These are phyloP conservation scores for Aciculoconidium aculeatum DNA, from an alignment of 805 yeast species.

Conservation along the genomic window DNA sequence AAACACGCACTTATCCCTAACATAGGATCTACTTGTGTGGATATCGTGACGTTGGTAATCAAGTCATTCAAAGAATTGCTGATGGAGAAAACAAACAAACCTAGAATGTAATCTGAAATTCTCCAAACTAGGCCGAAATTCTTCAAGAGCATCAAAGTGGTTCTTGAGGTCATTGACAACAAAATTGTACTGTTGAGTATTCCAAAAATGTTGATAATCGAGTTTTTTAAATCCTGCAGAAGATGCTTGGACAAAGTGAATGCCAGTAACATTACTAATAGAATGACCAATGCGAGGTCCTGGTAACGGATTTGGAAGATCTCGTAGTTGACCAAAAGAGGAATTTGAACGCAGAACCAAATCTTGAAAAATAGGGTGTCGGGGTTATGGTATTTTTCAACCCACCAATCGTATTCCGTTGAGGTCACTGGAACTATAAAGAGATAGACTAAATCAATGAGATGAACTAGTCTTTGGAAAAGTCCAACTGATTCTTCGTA, in stretches of 20 bases:
- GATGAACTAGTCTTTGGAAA: constrained; percentile 6
- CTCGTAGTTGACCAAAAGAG: constrained; percentile 14
- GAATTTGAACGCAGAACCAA: constrained; percentile 17
- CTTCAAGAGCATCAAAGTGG: constrained; percentile 27
- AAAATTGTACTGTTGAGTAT: constrained; percentile 20
- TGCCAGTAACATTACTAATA: constrained; percentile 3
- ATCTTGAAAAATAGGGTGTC: constrained; percentile 5
- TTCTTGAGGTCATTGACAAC: constrained; percentile 20
- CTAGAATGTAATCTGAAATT: constrained; percentile 43
- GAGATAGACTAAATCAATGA: constrained; percentile 9
- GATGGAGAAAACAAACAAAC: constrained; percentile 42
- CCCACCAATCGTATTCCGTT: constrained; percentile 3
- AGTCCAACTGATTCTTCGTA: constrained; percentile 5
- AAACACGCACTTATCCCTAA: constrained; percentile 47
- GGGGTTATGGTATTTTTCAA: constrained; percentile 3
- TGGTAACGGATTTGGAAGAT: constrained; percentile 10
- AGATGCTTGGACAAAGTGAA: constrained; percentile 3
- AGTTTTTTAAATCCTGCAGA: constrained; percentile 1
- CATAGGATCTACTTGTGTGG: constrained; percentile 30
- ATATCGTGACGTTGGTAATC: constrained; percentile 44
- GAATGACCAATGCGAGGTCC: constrained; percentile 7
- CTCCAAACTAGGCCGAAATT: constrained; percentile 40
- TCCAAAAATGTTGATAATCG: constrained; percentile 14
- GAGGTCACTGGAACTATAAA: constrained; percentile 13
- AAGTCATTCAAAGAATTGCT: constrained; percentile 50